Percentiles rank a stretch among this genome's conserved stretches.
These are phyloP conservation scores for Rhizopus microsporus DNA, from an alignment of 371 early-diverging fungal species.

Conservation along the genomic window DNA sequence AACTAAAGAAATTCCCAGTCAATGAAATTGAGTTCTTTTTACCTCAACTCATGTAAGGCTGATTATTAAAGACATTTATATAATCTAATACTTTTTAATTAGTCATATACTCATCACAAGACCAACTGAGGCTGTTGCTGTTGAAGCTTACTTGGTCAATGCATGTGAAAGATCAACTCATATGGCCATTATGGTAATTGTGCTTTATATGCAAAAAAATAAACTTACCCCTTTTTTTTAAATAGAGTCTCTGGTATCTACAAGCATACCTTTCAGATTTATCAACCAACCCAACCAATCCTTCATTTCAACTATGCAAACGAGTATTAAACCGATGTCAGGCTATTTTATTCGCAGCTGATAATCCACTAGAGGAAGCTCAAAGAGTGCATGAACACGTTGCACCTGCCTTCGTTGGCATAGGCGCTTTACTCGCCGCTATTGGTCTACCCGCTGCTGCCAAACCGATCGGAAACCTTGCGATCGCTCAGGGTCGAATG, in stretches of 20 bases:
- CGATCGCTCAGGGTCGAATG: constrained; percentile 76
- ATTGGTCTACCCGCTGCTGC: constrained; percentile 74
- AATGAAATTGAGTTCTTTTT: constrained; percentile 81
- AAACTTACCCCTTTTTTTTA: constrained; percentile 44
- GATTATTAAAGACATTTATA: not conserved
- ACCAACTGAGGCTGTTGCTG: constrained; percentile 66
- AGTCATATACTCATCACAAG: constrained; percentile 44
- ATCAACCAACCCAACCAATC: constrained; percentile 54
- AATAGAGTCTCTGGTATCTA: constrained; percentile 80
- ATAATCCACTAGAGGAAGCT: constrained; percentile 13
- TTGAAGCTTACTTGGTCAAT: constrained; percentile 77
- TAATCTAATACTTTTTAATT: not conserved
- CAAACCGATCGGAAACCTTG: constrained; percentile 67
- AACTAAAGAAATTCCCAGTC: constrained; percentile 73
- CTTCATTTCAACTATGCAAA: constrained; percentile 67
- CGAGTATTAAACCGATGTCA: constrained; percentile 78
- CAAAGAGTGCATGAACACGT: constrained; percentile 73
- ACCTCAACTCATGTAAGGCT: constrained; percentile 81
- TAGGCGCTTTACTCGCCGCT: constrained; percentile 77
- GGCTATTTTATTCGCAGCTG: constrained; percentile 65
- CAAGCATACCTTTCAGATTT: constrained; percentile 80
- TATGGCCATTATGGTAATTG: constrained; percentile 75
- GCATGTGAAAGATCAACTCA: constrained; percentile 75
- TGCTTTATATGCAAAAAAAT: constrained; percentile 57
- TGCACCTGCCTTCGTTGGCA: constrained; percentile 81